Evolutionary conservation across 768 basidiomycete genomes (phyloP).

Genomic region (Phaeotremella fagi): DNA sequence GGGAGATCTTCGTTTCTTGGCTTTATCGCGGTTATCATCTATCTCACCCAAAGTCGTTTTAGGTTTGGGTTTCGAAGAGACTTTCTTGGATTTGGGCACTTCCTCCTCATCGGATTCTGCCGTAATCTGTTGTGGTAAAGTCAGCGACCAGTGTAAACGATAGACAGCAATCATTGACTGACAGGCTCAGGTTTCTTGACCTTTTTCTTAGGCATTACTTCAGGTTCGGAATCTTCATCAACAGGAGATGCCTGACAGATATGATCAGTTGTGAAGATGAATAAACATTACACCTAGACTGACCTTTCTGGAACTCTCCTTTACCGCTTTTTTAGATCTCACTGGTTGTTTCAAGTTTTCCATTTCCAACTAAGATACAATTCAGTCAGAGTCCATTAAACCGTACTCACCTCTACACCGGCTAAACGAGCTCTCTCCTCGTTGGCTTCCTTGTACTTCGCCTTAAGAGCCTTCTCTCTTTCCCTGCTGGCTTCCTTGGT

Average conservation of each 20-base stretch:
- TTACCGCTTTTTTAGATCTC: background rate
- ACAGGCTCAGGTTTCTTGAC: conserved; percentile 14
- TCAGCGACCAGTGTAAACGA: background rate
- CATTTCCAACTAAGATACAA: background rate
- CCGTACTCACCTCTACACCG: conserved; percentile 24
- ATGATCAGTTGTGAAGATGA: background rate
- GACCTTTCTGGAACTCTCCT: conserved; percentile 13
- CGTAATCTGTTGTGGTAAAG: too few relatives aligned
- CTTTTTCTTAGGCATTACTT: conserved; percentile 16
- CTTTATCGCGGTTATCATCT: background rate
- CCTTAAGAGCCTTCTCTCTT: conserved; percentile 30
- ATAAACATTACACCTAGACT: background rate
- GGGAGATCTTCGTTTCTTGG: conserved; percentile 3
- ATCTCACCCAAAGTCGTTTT: background rate
- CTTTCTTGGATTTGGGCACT: conserved; percentile 2
- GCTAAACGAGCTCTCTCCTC: conserved; percentile 19
- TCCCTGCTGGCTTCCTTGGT: conserved; percentile 22
- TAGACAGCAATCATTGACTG: background rate
- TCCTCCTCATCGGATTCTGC: conserved; percentile 6
- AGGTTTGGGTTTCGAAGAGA: conserved; percentile 5
- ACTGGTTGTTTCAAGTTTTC: background rate
- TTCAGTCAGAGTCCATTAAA: background rate
- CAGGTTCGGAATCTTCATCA: conserved; percentile 13
- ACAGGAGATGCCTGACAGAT: conserved; percentile 14
- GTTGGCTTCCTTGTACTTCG: conserved; percentile 21